Base-by-base conservation (phyloP, 345 rosid genomes). In the Hibiscus trionum region DNA sequence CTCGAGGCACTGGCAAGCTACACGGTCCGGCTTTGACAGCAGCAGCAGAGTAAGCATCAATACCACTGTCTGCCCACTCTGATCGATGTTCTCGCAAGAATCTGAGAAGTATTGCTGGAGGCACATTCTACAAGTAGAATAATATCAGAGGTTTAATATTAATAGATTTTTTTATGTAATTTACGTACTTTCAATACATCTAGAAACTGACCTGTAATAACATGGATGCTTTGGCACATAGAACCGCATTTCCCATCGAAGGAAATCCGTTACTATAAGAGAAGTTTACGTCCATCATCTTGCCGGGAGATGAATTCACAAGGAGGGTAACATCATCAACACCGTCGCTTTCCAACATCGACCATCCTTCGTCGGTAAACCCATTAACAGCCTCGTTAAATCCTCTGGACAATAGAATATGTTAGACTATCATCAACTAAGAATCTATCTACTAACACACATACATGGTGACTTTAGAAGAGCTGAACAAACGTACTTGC, bases 201-300 rank as follows among this genome's bases (percentile, higher is more conserved):
- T 47, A 29, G 71, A n/a, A 77, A 19, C 69, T 66, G 17, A 88
- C 99, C 89, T 92, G 97, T 75, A 94, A 81, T 63, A 92, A 83
- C 98, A 94, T 94, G 33, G 98, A 94, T 66, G 98, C 98, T 75
- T 92, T 94, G 67, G 97, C 98, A 73, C 97, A 90, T 39, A 92
- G 80, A 63, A 94, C 88, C 0, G 96, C 90, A 66, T 78, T 90
- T 62, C 85, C 87, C 86, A 90, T 86, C 33, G 97, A 81, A 66
- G 90, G 86, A 78, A 86, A 88, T 11, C 99, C 97, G 78, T 79
- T 81, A 11, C 90, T 58, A 49, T 90, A 95, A 59, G 97, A 83
- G 60, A 87, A 85, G 72, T 84, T 87, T 60, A 75, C 79, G 76
- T 90, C 89, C 88, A 87, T 83, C 88, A 87, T 83, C 85, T 92